These are phyloP conservation scores for Calonectria montana DNA, from an alignment of 2,329 filamentous ascomycete genomes.

Conservation along the genomic window DNA sequence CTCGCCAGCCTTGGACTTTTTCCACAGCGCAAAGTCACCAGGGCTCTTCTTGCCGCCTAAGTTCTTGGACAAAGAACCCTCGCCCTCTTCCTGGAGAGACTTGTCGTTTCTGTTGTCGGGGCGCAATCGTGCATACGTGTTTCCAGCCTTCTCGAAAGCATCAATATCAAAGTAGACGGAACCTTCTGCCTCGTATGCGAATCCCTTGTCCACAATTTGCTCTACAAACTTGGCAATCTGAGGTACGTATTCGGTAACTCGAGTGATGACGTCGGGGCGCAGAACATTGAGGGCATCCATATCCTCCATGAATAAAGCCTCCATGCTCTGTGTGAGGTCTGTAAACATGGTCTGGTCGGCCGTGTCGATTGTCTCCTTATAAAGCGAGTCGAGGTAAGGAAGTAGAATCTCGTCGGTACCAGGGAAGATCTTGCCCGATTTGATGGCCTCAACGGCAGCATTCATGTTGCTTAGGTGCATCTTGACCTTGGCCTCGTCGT, in stretches of 20 bases:
- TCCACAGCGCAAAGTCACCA: slow-evolving; percentile 94
- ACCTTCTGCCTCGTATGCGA: slow-evolving; percentile 83
- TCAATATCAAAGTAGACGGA: slow-evolving; percentile 95
- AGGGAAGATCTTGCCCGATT: slow-evolving; percentile 62
- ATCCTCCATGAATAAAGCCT: slow-evolving; percentile 88
- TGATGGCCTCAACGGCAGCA: slow-evolving; percentile 61
- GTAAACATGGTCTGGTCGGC: slow-evolving; percentile 82
- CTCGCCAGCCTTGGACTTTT: slow-evolving; percentile 90
- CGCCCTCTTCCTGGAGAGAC: slow-evolving; percentile 86
- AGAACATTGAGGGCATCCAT: slow-evolving; percentile 89
- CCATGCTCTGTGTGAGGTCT: slow-evolving; percentile 85
- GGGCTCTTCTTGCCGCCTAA: slow-evolving; percentile 76
- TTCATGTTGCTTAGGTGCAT: slow-evolving; percentile 82
- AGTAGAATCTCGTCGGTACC: slow-evolving; percentile 76
- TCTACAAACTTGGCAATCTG: slow-evolving; percentile 90
- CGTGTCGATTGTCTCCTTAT: slow-evolving; percentile 71
- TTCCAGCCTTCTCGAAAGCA: slow-evolving; percentile 85
- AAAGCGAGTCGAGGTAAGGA: slow-evolving; percentile 81
- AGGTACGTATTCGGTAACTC: slow-evolving; percentile 92
- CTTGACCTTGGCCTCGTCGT: slow-evolving; percentile 87
- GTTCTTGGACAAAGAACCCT: slow-evolving; percentile 79
- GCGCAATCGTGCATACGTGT: slow-evolving; percentile 85
- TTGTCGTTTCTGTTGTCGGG: slow-evolving; percentile 89
- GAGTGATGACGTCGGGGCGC: slow-evolving; percentile 82
- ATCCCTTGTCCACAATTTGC: slow-evolving; percentile 84